A percentile compares a stretch with the other conserved stretches of the same genome.
phyloP scores from a whole-genome alignment of 2,329 filamentous ascomycete species.

The Phoma sp. region DNA sequence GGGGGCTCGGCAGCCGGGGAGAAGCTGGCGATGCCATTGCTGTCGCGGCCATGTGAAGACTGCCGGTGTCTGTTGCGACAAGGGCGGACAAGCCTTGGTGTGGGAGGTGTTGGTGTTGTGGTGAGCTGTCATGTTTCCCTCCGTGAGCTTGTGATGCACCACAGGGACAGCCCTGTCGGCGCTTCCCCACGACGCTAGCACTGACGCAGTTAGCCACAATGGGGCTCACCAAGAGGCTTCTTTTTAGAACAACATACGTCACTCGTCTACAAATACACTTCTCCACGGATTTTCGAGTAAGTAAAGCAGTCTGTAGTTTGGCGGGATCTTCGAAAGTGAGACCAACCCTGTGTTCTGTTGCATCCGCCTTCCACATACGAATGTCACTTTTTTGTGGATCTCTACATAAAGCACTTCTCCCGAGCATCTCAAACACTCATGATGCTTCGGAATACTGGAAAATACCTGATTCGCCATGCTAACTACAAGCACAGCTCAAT shows the following conservation, averaged over 20 bases:
- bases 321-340: neutral
- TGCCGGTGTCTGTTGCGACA: neutral
- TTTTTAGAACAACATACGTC: constrained; percentile 13
- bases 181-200: constrained; percentile 19
- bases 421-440: too few relatives aligned
- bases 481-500: too few relatives aligned
- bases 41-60: constrained; percentile 3
- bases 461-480: neutral
- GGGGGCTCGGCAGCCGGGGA: constrained; percentile 91
- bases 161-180: constrained; percentile 21
- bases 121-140: constrained; percentile 22
- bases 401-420: too few relatives aligned
- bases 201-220: constrained; percentile 2
- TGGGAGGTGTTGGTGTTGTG: neutral
- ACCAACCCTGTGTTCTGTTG: neutral
- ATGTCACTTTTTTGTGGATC: neutral
- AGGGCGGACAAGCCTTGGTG: neutral
- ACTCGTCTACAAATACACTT: neutral
- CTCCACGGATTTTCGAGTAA: neutral
- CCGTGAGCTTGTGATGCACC: constrained; percentile 25
- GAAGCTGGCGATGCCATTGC: constrained; percentile 59
- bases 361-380: neutral
- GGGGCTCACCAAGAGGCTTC: constrained; percentile 4
- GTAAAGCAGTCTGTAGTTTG: neutral
- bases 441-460: neutral